Percentiles rank a stretch among this genome's conserved stretches.
These are phyloP conservation scores for Ophiocordyceps camponoti-leonardi DNA, from an alignment of 2,329 filamentous ascomycete genomes.

Conservation along the genomic window DNA sequence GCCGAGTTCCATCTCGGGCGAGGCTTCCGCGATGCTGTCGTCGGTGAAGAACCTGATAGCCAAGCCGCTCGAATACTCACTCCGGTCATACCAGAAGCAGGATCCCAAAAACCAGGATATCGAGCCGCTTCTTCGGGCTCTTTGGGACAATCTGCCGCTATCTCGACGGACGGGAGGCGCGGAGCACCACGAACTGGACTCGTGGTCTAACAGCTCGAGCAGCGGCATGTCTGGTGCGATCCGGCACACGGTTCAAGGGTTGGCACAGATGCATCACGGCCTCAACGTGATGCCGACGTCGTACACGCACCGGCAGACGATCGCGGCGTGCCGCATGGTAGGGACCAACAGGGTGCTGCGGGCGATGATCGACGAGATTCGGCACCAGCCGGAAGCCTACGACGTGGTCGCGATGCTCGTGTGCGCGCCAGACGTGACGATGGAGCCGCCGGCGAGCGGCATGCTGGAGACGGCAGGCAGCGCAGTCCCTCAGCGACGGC, in stretches of 20 bases:
- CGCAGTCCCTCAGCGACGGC: constrained; percentile 24
- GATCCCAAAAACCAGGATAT: constrained; percentile 53
- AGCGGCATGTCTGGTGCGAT: constrained; percentile 41
- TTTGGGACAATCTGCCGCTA: constrained; percentile 40
- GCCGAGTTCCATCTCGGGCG: constrained; percentile 51
- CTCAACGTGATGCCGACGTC: constrained; percentile 39
- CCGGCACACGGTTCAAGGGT: constrained; percentile 40
- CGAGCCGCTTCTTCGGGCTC: constrained; percentile 47
- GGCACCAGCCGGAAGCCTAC: constrained; percentile 41
- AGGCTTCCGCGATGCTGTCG: constrained; percentile 53
- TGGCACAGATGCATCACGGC: constrained; percentile 40
- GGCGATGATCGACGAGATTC: constrained; percentile 50
- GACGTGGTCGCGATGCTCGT: constrained; percentile 54
- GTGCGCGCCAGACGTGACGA: constrained; percentile 44
- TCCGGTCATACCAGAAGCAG: constrained; percentile 48
- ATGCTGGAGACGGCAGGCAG: constrained; percentile 18
- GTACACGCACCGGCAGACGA: constrained; percentile 57
- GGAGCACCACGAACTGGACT: constrained; percentile 49
- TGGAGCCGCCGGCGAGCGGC: constrained; percentile 17
- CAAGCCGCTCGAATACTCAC: constrained; percentile 47
- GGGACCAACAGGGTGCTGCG: constrained; percentile 43
- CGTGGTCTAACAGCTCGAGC: constrained; percentile 40
- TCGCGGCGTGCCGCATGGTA: constrained; percentile 40
- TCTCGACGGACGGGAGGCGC: constrained; percentile 45
- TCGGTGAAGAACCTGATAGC: constrained; percentile 57